Evolutionary conservation across 305 asterid species (phyloP).

Genomic region (Lippia alba): DNA sequence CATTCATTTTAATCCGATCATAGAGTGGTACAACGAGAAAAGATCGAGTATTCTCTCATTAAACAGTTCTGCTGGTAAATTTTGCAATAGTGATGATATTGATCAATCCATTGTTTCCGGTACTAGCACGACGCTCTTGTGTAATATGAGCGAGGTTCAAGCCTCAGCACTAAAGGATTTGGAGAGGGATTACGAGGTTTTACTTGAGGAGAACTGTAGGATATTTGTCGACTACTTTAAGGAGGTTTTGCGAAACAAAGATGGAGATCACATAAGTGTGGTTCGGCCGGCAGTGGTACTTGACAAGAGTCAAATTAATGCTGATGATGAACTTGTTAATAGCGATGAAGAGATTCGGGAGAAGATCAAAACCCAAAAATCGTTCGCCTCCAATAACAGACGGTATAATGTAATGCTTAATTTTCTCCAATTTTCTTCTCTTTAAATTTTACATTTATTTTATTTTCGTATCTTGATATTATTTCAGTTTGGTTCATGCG

Average conservation of each 20-base stretch:
- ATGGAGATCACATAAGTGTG: slow-evolving; percentile 25
- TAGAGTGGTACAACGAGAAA: slow-evolving; percentile 58
- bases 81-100: slow-evolving; percentile 39
- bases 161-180: slow-evolving; percentile 55
- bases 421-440: slow-evolving; percentile 1
- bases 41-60: slow-evolving; percentile 44
- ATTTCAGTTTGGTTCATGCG: not conserved
- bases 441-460: too few relatives aligned
- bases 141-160: slow-evolving; percentile 61
- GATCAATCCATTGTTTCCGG: slow-evolving; percentile 38
- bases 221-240: slow-evolving; percentile 54
- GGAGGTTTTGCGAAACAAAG: slow-evolving; percentile 44
- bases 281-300: slow-evolving; percentile 50
- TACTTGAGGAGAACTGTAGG: slow-evolving; percentile 68
- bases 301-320: slow-evolving; percentile 24
- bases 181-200: slow-evolving; percentile 66
- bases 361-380: slow-evolving; percentile 41
- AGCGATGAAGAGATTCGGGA: slow-evolving; percentile 30
- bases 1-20: slow-evolving; percentile 49
- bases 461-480: not conserved
- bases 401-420: slow-evolving; percentile 79
- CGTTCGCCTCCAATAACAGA: slow-evolving; percentile 54
- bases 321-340: slow-evolving; percentile 10
- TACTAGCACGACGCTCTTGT: slow-evolving; percentile 40
- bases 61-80: slow-evolving; percentile 18